phyloP scores from a whole-genome alignment of 352 stramenopile genomes.

The Phytophthora citricola region DNA sequence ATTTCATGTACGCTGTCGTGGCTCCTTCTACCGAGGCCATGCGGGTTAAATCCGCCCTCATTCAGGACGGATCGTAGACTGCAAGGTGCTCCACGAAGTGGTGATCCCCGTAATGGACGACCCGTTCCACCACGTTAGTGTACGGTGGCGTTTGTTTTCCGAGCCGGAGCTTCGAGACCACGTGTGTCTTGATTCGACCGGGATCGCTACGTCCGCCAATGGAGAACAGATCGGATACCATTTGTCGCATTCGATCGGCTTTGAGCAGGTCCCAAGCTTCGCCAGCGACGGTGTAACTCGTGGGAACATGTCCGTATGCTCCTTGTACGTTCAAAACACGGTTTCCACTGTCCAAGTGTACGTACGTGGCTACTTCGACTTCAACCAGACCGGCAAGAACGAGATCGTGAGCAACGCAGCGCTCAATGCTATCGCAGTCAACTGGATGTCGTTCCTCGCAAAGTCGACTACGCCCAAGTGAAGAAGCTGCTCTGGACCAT shows the following conservation, averaged over 20 bases:
- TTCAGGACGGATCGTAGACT: slow-evolving; percentile 44
- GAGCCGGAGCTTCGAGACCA: slow-evolving; percentile 43
- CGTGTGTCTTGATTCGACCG: slow-evolving; percentile 52
- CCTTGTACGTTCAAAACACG: slow-evolving; percentile 22
- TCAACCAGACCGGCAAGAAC: slow-evolving; percentile 21
- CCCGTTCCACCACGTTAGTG: slow-evolving; percentile 42
- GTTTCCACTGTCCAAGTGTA: slow-evolving; percentile 18
- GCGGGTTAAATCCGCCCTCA: slow-evolving; percentile 40
- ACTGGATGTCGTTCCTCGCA: slow-evolving; percentile 30
- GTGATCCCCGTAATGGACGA: slow-evolving; percentile 20
- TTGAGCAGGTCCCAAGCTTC: slow-evolving; percentile 26
- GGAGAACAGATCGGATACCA: slow-evolving; percentile 52
- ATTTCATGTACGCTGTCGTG: slow-evolving; percentile 56
- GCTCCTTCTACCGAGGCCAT: slow-evolving; percentile 36
- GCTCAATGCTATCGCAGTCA: slow-evolving; percentile 15
- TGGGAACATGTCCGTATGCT: slow-evolving; percentile 32
- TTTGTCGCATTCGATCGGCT: slow-evolving; percentile 46
- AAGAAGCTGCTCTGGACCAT: slow-evolving; percentile 40
- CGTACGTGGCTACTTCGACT: slow-evolving; percentile 41
- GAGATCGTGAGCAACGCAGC: slow-evolving; percentile 23
- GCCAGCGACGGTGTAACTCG: slow-evolving; percentile 15
- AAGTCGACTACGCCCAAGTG: slow-evolving; percentile 30
- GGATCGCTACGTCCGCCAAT: slow-evolving; percentile 21
- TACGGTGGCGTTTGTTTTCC: slow-evolving; percentile 41
- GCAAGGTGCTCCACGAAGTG: slow-evolving; percentile 31